phyloP scores from a whole-genome alignment of 116 monocot genomes.

The Phalaenopsis hybrid region DNA sequence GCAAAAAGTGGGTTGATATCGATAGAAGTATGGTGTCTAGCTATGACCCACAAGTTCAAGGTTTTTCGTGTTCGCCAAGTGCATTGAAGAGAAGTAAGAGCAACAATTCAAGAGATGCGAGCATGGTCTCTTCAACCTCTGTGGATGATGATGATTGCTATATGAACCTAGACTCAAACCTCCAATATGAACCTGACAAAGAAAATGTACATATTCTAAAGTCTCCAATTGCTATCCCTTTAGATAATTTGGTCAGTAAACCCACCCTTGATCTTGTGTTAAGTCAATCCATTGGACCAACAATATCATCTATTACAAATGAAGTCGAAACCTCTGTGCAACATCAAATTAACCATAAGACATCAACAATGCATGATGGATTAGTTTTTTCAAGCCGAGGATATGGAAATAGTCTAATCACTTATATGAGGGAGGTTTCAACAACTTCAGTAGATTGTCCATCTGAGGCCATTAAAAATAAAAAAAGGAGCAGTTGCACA shows the following conservation, averaged over 20 bases:
- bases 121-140: slow-evolving; percentile 19
- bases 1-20: slow-evolving; percentile 20
- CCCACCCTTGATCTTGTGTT: slow-evolving; percentile 16
- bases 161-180: slow-evolving; percentile 38
- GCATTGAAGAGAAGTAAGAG: slow-evolving; percentile 49
- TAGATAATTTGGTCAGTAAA: not conserved
- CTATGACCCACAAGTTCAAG: slow-evolving; percentile 22
- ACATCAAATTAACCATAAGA: not conserved
- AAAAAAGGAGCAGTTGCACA: not conserved
- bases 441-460: slow-evolving; percentile 26
- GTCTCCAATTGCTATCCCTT: slow-evolving; percentile 2
- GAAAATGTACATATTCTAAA: slow-evolving; percentile 9
- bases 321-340: not conserved
- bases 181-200: slow-evolving; percentile 32
- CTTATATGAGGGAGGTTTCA: not conserved
- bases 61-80: slow-evolving; percentile 31
- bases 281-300: slow-evolving; percentile 15
- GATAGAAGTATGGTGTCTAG: slow-evolving; percentile 3
- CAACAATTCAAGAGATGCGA: slow-evolving; percentile 32
- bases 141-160: slow-evolving; percentile 52
- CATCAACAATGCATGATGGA: not conserved
- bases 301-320: slow-evolving; percentile 14
- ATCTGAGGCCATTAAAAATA: slow-evolving; percentile 22
- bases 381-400: not conserved
- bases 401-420: not conserved